Evolutionary conservation across 495 filamentous ascomycete species (phyloP).

Genomic region (Daldinia decipiens): DNA sequence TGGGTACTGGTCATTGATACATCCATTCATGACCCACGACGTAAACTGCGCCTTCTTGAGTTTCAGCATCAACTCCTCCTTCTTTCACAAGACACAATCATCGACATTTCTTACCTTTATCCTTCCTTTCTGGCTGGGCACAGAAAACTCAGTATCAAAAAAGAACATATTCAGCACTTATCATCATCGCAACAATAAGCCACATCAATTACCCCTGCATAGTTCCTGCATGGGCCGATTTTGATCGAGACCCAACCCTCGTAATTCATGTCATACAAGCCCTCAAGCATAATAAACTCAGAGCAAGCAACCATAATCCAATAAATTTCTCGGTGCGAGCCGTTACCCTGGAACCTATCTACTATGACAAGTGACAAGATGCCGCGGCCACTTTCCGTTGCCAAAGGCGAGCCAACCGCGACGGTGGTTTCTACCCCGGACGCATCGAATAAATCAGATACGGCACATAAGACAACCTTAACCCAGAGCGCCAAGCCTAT

Average conservation of each 20-base stretch:
- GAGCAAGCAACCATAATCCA: conserved; percentile 20
- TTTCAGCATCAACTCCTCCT: conserved; percentile 31
- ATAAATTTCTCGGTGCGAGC: conserved; percentile 14
- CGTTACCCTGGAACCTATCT: conserved; percentile 2
- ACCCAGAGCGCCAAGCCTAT: conserved; percentile 17
- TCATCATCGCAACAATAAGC: background rate
- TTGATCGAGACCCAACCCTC: conserved; percentile 15
- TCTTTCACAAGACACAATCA: conserved; percentile 9
- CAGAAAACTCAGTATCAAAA: background rate
- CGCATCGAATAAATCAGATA: conserved; percentile 9
- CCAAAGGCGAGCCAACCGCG: conserved; percentile 5
- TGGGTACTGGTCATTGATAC: background rate
- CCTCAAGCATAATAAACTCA: conserved; percentile 11
- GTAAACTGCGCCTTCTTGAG: conserved; percentile 26
- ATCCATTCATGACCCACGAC: background rate
- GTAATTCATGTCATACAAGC: conserved; percentile 18
- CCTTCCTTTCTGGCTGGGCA: background rate
- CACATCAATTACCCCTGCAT: background rate
- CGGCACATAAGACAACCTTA: conserved; percentile 6
- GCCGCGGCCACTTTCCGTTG: background rate
- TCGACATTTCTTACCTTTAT: conserved; percentile 5
- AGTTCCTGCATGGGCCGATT: conserved; percentile 3
- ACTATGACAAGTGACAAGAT: conserved; percentile 25
- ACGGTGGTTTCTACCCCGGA: conserved; percentile 11
- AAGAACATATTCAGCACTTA: conserved; percentile 1